A percentile compares a stretch with the other conserved stretches of the same genome.
These are phyloP conservation scores for Sporisorium reilianum DNA, from an alignment of 1,284 basidiomycete genomes.

Conservation along the genomic window DNA sequence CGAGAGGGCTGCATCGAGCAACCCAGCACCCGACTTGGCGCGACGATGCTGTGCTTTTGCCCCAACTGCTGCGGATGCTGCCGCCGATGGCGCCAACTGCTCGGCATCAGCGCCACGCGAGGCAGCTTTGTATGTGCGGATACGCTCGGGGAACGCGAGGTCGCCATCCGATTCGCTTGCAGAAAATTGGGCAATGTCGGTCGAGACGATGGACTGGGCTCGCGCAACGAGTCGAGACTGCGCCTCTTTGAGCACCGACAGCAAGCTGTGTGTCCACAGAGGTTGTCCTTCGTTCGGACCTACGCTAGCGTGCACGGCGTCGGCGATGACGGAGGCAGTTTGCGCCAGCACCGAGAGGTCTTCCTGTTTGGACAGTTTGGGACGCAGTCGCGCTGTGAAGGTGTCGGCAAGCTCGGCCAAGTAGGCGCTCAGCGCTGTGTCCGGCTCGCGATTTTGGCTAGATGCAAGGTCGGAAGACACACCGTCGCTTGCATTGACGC, in stretches of 20 bases:
- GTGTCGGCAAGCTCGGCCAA: constrained; percentile 31
- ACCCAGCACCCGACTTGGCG: constrained; percentile 46
- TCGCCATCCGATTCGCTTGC: constrained; percentile 32
- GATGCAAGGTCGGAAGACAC: background rate
- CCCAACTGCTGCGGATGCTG: background rate
- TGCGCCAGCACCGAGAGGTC: constrained; percentile 29
- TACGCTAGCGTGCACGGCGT: constrained; percentile 3
- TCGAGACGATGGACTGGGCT: constrained; percentile 27
- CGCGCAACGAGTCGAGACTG: constrained; percentile 32
- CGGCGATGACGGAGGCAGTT: constrained; percentile 7
- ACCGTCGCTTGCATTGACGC: background rate
- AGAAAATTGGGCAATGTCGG: constrained; percentile 34
- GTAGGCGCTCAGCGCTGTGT: constrained; percentile 17
- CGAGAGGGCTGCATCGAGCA: constrained; percentile 44
- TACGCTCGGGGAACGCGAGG: constrained; percentile 43
- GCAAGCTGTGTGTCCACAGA: constrained; percentile 18
- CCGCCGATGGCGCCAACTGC: background rate
- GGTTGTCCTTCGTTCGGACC: background rate
- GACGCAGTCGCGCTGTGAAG: constrained; percentile 20
- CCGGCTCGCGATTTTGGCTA: background rate
- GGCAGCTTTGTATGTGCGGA: constrained; percentile 18
- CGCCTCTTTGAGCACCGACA: constrained; percentile 32
- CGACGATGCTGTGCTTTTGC: constrained; percentile 22
- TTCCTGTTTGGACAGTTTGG: constrained; percentile 27
- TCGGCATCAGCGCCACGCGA: background rate